phyloP scores from a whole-genome alignment of 1,139 yeast genomes.

The Sugiyamaella sp. region DNA sequence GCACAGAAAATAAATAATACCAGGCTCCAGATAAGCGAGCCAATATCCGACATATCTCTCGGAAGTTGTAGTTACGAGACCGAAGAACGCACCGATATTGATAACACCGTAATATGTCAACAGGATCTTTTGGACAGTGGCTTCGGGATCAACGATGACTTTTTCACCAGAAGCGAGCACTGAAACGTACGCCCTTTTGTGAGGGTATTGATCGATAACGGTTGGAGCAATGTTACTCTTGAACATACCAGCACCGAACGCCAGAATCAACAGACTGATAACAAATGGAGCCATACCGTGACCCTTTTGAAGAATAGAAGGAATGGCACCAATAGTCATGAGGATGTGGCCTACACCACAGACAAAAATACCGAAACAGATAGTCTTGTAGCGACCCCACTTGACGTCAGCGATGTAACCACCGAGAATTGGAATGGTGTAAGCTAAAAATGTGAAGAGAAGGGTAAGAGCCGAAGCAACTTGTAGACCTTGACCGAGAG shows the following conservation, averaged over 20 bases:
- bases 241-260: constrained; percentile 68
- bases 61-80: constrained; percentile 62
- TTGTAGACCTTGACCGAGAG: constrained; percentile 57
- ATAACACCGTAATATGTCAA: constrained; percentile 68
- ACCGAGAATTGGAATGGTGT: constrained; percentile 71
- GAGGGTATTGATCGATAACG: constrained; percentile 60
- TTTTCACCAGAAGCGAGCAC: constrained; percentile 55
- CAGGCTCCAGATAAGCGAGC: constrained; percentile 62
- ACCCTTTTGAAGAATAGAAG: constrained; percentile 51
- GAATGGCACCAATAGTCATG: constrained; percentile 62
- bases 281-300: constrained; percentile 48
- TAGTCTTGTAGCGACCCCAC: constrained; percentile 63
- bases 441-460: constrained; percentile 77
- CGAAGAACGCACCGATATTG: constrained; percentile 67
- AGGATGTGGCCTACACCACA: constrained; percentile 61
- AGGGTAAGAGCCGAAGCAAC: constrained; percentile 74
- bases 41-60: constrained; percentile 63
- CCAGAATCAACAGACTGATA: constrained; percentile 56
- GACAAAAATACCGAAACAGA: constrained; percentile 54
- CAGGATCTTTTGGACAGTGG: constrained; percentile 65
- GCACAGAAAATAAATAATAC: constrained; percentile 52
- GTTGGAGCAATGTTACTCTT: constrained; percentile 66
- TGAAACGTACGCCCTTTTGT: constrained; percentile 55
- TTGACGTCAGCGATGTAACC: constrained; percentile 66
- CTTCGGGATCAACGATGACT: constrained; percentile 60